Evolutionary conservation across 305 asterid genomes (phyloP).

Genomic region (Rubia balearica): DNA sequence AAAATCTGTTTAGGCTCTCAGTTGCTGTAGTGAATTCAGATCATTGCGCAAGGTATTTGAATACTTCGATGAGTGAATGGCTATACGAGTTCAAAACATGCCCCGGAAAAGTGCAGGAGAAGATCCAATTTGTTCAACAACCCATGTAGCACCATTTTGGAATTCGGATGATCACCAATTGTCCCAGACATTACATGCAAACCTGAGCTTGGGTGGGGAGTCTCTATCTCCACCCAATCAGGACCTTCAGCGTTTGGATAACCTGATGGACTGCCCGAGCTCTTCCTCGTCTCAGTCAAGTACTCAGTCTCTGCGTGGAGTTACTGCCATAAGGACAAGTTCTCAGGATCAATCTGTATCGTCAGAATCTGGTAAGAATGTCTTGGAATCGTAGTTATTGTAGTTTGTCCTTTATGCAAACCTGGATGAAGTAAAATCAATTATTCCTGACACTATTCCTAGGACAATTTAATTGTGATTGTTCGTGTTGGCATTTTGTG

Average conservation of each 20-base stretch:
- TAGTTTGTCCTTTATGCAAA: background rate
- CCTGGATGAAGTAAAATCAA: background rate
- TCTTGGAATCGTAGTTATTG: background rate
- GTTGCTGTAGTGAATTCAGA: background rate
- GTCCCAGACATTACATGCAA: slow-evolving; percentile 22
- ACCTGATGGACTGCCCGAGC: slow-evolving; percentile 32
- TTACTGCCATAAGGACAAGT: slow-evolving; percentile 36
- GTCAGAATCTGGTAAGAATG: slow-evolving; percentile 55
- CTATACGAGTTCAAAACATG: slow-evolving; percentile 12
- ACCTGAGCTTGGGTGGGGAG: slow-evolving; percentile 26
- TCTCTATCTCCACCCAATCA: slow-evolving; percentile 18
- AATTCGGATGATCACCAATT: slow-evolving; percentile 19
- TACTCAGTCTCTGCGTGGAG: slow-evolving; percentile 30
- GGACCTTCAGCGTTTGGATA: slow-evolving; percentile 35
- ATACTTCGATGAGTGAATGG: slow-evolving; percentile 15
- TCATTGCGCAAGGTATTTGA: slow-evolving; percentile 6
- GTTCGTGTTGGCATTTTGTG: background rate
- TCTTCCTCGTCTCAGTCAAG: slow-evolving; percentile 41
- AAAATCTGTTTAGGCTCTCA: slow-evolving; percentile 7
- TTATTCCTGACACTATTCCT: background rate
- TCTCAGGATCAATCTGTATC: slow-evolving; percentile 63
- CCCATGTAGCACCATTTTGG: slow-evolving; percentile 20
- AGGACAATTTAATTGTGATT: background rate
- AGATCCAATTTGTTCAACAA: slow-evolving; percentile 12
- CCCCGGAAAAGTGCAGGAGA: slow-evolving; percentile 7